Evolutionary conservation across 192 early-diverging fungal genomes (phyloP), one percentile per base, ranked within the genome.

Genomic region (Allomyces macrogynus): DNA sequence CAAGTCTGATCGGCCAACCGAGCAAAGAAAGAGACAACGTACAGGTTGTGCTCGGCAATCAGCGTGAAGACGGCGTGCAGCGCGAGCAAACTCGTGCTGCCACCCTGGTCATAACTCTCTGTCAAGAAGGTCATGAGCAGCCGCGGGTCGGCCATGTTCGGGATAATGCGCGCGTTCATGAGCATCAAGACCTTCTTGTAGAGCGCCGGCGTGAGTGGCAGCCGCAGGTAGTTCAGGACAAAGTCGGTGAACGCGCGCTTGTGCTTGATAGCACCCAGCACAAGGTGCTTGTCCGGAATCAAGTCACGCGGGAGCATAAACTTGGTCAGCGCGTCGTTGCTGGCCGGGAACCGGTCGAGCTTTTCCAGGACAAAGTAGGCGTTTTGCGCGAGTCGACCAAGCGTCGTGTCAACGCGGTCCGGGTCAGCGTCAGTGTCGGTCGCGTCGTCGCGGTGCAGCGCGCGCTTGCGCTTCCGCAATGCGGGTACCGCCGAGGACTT

Each of bases 31-130:
- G 11, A 57, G 16, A n/a, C n/a, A n/a, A n/a, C 86, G 69, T 81
- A 89, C 87, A 99, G 75, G 67, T 93, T 95, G 74, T 99, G 85
- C 67, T 97, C 86, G n/a, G 81, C 75, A 61, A 99, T 94, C 67
- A 99, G 77, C 20, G 94, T 91, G 64, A 97, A 99, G 20, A 99
- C 74, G 26, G 93, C 92, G 70, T 97, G 95, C 60, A 99, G 77
- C 9, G 95, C 93, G 65, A 99, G 75, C 54, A 99, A 67, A 74
- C 91, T 92, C 69, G 91, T 72, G 9, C 85, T 84, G 10, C 93
- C 93, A 67, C 95, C 92, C 40, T 78, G 74, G 65, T 93, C 86
- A 69, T 97, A 96, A 18, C 91, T 78, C 43, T 85, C 87, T 10
- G 86, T 90, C 80, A 99, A 78, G 72, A 93, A 99, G 69, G 94